Evolutionary conservation across 768 basidiomycete species (phyloP), one percentile per base, ranked within the genome.

Genomic region (Boletus vermiculosoides): DNA sequence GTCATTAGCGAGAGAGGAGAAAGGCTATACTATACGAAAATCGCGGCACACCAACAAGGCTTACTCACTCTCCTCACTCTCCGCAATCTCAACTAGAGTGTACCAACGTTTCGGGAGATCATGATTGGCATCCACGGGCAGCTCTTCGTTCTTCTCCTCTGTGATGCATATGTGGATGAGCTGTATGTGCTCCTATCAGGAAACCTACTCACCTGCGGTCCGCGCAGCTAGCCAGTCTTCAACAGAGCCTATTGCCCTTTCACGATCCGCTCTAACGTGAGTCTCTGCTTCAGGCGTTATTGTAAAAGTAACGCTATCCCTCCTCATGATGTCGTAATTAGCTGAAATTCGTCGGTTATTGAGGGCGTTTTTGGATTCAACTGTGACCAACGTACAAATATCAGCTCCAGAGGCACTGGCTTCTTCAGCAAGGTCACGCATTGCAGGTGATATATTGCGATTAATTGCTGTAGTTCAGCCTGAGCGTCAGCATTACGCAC

Each of bases 91-190:
- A 5, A 51, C 8, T 1, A 58, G 31, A 31, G 55, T 51, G 28
- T 62, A 62, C 48, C 52, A 62, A 30, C 61, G 61, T 31, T 7
- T 47, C 4, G 34, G 15, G 40, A 22, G 39, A 18, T 13, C 15
- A 13, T 1, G 39, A 11, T 30, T 7, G 23, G 0, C 31, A 33
- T 25, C 40, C 11, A 9, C 25, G 34, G 22, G 28, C 4, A 11
- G 20, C 28, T 39, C 25, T 16, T 45, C 34, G 4, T n/a, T 34
- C 1, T 12, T 23, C 10, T 39, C 37, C 3, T 31, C 59, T 60
- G 42, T 13, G n/a, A 25, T 1, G 20, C 11, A n/a, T 15, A 33
- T 20, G 36, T 41, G 28, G 0, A 33, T 41, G 10, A 52, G 44
- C 20, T 7, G 13, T 25, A 16, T 28, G 15, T 13, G 8, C 28